Percentiles rank a stretch among this genome's conserved stretches.
Conservation (phyloP, 2,329 filamentous ascomycete species). For the Cladophialophora yegresii region DNA sequence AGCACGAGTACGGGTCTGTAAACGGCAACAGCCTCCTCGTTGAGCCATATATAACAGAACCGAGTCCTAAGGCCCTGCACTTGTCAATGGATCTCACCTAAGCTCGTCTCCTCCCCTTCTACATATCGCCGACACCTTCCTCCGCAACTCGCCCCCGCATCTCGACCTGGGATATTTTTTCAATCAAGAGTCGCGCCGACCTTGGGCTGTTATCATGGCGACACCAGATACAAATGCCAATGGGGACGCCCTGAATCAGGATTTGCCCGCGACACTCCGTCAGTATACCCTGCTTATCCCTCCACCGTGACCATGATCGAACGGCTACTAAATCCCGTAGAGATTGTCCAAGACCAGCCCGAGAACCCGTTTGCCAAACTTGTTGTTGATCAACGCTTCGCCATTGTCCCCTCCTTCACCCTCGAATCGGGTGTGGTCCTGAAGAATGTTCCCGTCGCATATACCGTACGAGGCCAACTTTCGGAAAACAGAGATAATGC, state of each 20-base stretch:
- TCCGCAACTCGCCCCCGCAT: neutral
- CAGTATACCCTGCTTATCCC: constrained; percentile 40
- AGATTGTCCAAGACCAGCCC: constrained; percentile 64
- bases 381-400: constrained; percentile 85
- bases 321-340: constrained; percentile 58
- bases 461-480: constrained; percentile 63
- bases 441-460: constrained; percentile 69
- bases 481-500: constrained; percentile 61
- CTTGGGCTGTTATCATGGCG: constrained; percentile 19
- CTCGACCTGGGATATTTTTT: neutral
- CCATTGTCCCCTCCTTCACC: constrained; percentile 82
- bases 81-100: constrained; percentile 18
- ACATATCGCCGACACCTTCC: neutral
- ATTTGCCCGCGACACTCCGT: constrained; percentile 39
- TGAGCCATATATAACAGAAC: neutral
- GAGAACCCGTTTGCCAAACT: constrained; percentile 88
- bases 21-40: neutral
- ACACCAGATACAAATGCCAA: constrained; percentile 15
- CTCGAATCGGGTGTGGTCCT: constrained; percentile 89
- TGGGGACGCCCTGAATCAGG: constrained; percentile 12
- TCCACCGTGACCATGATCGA: constrained; percentile 23
- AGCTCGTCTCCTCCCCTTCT: constrained; percentile 1
- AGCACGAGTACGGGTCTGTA: neutral
- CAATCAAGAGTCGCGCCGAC: neutral
- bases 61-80: neutral